Conservation (phyloP, 1,284 basidiomycete species). For the Hypsizygus ulmarius region DNA sequence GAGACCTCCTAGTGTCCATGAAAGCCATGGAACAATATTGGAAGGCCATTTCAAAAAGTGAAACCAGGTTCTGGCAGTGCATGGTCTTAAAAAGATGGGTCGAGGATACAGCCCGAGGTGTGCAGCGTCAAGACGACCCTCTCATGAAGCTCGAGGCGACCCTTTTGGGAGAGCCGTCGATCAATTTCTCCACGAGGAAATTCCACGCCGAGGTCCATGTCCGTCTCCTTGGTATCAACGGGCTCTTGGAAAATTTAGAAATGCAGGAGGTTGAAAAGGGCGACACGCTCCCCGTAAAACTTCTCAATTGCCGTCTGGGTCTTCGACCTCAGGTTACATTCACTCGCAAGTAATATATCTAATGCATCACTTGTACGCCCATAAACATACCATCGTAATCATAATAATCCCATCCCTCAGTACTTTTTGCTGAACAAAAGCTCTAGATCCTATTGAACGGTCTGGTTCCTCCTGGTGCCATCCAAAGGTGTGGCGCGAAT, state of each 20-base stretch:
- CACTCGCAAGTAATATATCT: conserved; percentile 4
- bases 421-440: neutral
- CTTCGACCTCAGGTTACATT: conserved; percentile 19
- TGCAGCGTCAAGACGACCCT: conserved; percentile 28
- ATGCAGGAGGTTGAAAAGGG: conserved; percentile 21
- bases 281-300: conserved; percentile 21
- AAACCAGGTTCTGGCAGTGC: conserved; percentile 30
- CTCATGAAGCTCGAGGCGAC: conserved; percentile 28
- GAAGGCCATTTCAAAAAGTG: conserved; percentile 22
- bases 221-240: conserved; percentile 30
- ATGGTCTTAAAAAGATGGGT: conserved; percentile 34
- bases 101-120: conserved; percentile 24
- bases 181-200: conserved; percentile 15
- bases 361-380: neutral
- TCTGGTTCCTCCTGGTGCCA: no score
- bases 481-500: no score
- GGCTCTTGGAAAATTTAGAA: conserved; percentile 17
- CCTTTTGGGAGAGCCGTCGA: conserved; percentile 14
- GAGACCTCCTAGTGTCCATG: conserved; percentile 31
- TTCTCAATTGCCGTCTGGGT: conserved; percentile 22
- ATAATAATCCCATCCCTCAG: neutral
- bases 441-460: no score
- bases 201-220: conserved; percentile 21
- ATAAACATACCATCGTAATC: neutral
- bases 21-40: conserved; percentile 29